Conservation (phyloP, 345 rosid genomes). For the Crucihimalaya himalaica region DNA sequence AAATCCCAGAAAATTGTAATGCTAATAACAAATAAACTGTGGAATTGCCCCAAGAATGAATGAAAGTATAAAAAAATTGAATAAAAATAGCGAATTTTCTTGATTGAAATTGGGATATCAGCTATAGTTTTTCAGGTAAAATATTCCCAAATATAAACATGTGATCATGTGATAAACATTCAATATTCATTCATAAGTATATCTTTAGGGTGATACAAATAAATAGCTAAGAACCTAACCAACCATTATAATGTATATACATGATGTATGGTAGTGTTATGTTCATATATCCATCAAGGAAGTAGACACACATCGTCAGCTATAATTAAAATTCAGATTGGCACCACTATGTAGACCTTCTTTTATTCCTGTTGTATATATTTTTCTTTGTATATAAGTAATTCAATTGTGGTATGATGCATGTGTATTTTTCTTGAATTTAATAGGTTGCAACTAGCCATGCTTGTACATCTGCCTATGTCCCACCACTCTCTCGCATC, state of each 20-base stretch:
- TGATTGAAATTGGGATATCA: not conserved
- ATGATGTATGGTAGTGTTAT: not conserved
- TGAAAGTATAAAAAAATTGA: not conserved
- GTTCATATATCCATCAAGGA: not conserved
- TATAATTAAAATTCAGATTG: constrained; percentile 21
- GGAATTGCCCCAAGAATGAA: not conserved
- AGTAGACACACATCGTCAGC: constrained; percentile 6
- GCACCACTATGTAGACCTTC: constrained; percentile 25
- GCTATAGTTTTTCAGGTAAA: constrained; percentile 23
- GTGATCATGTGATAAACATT: constrained; percentile 26
- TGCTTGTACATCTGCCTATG: constrained; percentile 34
- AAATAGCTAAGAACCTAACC: constrained; percentile 24
- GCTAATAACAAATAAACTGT: not conserved
- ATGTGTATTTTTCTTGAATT: constrained; percentile 21
- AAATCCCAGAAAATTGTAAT: constrained; percentile 1
- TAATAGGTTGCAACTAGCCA: constrained; percentile 30
- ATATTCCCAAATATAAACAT: constrained; percentile 10
- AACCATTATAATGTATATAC: not conserved
- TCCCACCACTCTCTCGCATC: constrained; percentile 35
- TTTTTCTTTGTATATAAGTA: not conserved
- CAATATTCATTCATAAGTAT: constrained; percentile 23
- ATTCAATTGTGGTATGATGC: constrained; percentile 26
- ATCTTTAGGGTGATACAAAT: not conserved
- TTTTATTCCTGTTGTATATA: constrained; percentile 11
- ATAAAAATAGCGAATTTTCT: not conserved